Conservation (phyloP, 805 yeast species). For the Pichia paraexigua region DNA sequence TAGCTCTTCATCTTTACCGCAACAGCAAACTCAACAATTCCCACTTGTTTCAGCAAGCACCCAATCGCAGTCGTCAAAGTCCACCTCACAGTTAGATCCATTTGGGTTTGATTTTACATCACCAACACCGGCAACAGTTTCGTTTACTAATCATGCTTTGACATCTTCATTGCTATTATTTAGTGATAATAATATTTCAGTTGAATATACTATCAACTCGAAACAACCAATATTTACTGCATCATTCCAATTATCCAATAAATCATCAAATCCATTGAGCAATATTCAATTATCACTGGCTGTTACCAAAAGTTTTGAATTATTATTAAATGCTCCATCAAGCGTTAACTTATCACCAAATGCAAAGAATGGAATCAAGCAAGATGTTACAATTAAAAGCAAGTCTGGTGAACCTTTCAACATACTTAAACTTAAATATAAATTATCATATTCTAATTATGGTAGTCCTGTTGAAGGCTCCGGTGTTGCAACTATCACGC, state of each 20-base stretch:
- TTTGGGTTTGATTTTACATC: conserved; percentile 27
- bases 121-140: conserved; percentile 1
- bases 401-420: conserved; percentile 12
- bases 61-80: neutral
- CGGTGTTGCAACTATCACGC: conserved; percentile 37
- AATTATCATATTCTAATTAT: conserved; percentile 44
- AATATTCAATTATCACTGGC: conserved; percentile 27
- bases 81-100: conserved; percentile 23
- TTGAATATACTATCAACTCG: conserved; percentile 19
- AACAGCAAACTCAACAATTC: neutral
- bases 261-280: conserved; percentile 46
- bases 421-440: conserved; percentile 65
- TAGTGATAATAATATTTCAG: conserved; percentile 17
- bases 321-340: conserved; percentile 23
- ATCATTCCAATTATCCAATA: conserved; percentile 18
- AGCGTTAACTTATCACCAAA: conserved; percentile 13
- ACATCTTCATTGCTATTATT: conserved; percentile 7
- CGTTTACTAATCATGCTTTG: neutral
- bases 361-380: conserved; percentile 19
- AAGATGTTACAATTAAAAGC: conserved; percentile 18
- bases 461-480: conserved; percentile 45
- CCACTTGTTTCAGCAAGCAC: conserved; percentile 2
- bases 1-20: conserved; percentile 5
- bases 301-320: conserved; percentile 27
- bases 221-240: conserved; percentile 15